Evolutionary conservation across 192 early-diverging fungal genomes (phyloP), one percentile per base, ranked within the genome.

Genomic region (Physocladia obscura): DNA sequence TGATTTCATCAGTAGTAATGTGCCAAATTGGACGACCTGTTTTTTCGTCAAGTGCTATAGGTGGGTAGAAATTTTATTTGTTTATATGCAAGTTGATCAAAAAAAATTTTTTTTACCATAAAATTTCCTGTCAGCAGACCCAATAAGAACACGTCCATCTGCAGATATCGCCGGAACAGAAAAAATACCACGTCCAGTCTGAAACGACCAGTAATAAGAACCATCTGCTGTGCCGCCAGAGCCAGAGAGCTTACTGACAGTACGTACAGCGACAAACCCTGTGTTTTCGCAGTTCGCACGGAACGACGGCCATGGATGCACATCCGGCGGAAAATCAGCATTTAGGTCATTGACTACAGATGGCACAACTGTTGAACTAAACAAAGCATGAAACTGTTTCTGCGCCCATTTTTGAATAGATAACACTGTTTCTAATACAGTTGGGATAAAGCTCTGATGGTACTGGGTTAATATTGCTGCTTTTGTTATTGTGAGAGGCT

Each of bases 131-230:
- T 65, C 63, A 11, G 63, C 63, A 32, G 48, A 51, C 1, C 63
- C 63, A 52, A 65, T 65, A 17, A 65, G 32, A 6, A 65, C 49
- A 29, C 34, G 49, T 0, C 48, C 47, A 34, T 52, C 47, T 17
- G 48, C 49, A 1, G 26, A 31, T 17, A 65, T 52, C n/a, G 63
- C 63, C 6, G 63, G 63, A 1, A 65, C 63, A 29, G 63, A 65
- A 35, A 65, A 65, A 34, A 65, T 65, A 4, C 63, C 63, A 31
- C 63, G 63, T 22, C 63, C 63, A n/a, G 63, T 65, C 31, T 65
- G 63, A 34, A 65, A 65, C 24, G 49, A 13, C 63, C 63, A 65
- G 34, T 65, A 65, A 4, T 52, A 15, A 34, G 63, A 44, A 36
- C 27, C 34, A 22, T 29, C 27, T 2, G 1, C 35, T 21, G 39